Conservation (phyloP, 75 land plant genomes). For the Picea sitchensis region DNA sequence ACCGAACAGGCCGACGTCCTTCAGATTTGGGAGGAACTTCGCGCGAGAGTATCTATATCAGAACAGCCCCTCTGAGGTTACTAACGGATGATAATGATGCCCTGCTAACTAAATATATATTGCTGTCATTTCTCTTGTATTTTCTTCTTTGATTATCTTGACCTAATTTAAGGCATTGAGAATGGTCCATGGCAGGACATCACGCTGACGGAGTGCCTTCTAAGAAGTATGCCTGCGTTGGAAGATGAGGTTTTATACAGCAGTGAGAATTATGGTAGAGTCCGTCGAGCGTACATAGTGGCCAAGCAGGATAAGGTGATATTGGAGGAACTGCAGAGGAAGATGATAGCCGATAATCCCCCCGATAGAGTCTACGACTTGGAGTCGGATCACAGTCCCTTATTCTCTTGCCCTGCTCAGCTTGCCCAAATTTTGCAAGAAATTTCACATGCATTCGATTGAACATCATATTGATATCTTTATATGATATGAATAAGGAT, state of each 20-base stretch:
- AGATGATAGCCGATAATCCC: constrained; percentile 22
- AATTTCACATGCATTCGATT: neutral
- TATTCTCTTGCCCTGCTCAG: constrained; percentile 20
- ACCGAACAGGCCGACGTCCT: neutral
- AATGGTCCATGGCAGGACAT: constrained; percentile 12
- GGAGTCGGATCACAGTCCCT: constrained; percentile 16
- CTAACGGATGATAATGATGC: neutral
- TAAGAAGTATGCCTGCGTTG: neutral
- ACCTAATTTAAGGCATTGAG: neutral
- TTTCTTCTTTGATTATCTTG: neutral
- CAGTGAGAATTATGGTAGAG: constrained; percentile 17
- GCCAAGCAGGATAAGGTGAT: constrained; percentile 20
- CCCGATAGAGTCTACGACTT: constrained; percentile 14
- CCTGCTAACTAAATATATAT: neutral
- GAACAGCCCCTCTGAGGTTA: constrained; percentile 5
- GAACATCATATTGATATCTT: too few species aligned
- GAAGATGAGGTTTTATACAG: neutral
- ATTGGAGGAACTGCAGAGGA: constrained; percentile 12
- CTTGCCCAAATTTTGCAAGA: constrained; percentile 24
- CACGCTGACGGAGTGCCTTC: neutral
- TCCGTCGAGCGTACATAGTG: constrained; percentile 17
- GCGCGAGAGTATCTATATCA: constrained; percentile 7
- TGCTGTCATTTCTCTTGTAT: neutral
- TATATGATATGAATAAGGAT: too few species aligned
- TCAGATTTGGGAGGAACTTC: neutral